These are phyloP conservation scores for Cryptococcus sp. DNA, from an alignment of 1,284 basidiomycete species.

Conservation along the genomic window DNA sequence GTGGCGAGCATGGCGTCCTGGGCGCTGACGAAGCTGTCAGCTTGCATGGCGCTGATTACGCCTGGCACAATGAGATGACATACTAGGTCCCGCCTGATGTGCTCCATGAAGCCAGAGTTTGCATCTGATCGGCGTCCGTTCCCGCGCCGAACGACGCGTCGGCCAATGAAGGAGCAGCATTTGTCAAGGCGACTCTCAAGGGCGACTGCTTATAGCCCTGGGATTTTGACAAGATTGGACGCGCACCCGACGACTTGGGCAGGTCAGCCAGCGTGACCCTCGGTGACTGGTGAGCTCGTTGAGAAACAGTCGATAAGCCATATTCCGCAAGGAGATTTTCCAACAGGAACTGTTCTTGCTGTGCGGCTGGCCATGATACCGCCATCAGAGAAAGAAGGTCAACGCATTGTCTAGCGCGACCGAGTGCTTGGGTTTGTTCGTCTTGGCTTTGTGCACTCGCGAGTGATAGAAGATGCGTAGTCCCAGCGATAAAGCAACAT, in stretches of 20 bases:
- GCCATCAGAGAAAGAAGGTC: constrained; percentile 25
- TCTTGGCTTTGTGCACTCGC: constrained; percentile 24
- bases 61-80: no score
- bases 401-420: constrained; percentile 25
- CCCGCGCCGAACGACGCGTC: no score
- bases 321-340: constrained; percentile 27
- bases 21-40: no score
- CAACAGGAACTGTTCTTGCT: constrained; percentile 22
- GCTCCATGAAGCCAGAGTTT: no score
- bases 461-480: constrained; percentile 41
- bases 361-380: constrained; percentile 28
- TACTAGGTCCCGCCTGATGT: no score
- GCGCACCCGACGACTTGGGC: not conserved
- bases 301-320: constrained; percentile 9
- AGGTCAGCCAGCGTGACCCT: not conserved
- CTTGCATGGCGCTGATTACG: no score
- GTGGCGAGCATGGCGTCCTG: no score
- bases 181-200: no score
- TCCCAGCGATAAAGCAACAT: constrained; percentile 66
- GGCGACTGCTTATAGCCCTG: no score
- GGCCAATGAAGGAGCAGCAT: no score
- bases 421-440: constrained; percentile 18
- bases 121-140: no score
- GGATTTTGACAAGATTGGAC: not conserved
- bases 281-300: not conserved